Conservation (phyloP, 1,139 yeast species). For the Hyphopichia buzzinii region DNA sequence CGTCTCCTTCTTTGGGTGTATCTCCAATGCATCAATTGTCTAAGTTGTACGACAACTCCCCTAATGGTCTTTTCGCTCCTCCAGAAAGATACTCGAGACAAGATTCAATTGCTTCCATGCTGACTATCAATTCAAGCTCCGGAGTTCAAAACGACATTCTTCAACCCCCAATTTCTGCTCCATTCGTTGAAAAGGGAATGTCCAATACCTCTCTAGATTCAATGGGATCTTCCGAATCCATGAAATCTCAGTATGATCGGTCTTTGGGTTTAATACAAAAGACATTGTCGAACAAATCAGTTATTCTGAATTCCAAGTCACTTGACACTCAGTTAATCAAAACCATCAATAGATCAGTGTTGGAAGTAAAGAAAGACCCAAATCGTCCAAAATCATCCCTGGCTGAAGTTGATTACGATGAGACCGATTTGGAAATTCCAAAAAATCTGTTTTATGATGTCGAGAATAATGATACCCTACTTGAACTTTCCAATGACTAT, state of each 20-base stretch:
- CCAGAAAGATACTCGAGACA: not conserved
- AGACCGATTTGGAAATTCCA: slow-evolving; percentile 1
- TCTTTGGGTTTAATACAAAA: slow-evolving; percentile 29
- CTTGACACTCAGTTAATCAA: slow-evolving; percentile 8
- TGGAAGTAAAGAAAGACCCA: slow-evolving; percentile 8
- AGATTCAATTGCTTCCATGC: slow-evolving; percentile 1
- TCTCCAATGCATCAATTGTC: slow-evolving; percentile 6
- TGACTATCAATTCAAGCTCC: slow-evolving; percentile 1
- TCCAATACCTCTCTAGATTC: slow-evolving; percentile 13
- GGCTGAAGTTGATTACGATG: slow-evolving; percentile 21
- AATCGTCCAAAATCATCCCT: slow-evolving; percentile 31
- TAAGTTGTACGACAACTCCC: not conserved
- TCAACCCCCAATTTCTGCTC: slow-evolving; percentile 8
- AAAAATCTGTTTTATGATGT: slow-evolving; percentile 5
- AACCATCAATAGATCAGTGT: slow-evolving; percentile 11
- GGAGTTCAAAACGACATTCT: slow-evolving; percentile 4
- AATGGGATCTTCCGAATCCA: slow-evolving; percentile 19
- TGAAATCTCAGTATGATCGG: slow-evolving; percentile 18
- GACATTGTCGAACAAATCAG: slow-evolving; percentile 20
- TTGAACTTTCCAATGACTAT: slow-evolving; percentile 6
- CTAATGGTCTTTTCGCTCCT: slow-evolving; percentile 9
- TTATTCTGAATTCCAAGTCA: not conserved
- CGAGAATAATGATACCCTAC: slow-evolving; percentile 4
- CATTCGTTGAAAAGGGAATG: slow-evolving; percentile 7
- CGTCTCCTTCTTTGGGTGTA: slow-evolving; percentile 18